Conservation (phyloP, 257 asterid genomes). For the Coffea canephora region DNA sequence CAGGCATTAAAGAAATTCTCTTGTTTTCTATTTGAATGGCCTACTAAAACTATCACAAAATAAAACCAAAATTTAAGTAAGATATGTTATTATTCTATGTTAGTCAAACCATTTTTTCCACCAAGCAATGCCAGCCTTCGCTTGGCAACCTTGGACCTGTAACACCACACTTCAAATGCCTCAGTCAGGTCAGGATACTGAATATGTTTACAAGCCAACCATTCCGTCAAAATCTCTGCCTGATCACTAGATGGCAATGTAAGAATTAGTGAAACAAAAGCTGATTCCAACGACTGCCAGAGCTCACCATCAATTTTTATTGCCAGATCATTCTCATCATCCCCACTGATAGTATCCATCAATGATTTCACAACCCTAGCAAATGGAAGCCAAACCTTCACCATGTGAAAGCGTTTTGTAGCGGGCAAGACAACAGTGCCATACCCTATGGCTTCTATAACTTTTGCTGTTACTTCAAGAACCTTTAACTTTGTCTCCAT, state of each 20-base stretch:
- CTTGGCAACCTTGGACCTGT: conserved; percentile 74
- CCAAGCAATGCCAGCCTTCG: conserved; percentile 54
- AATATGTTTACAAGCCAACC: conserved; percentile 56
- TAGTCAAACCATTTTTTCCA: conserved; percentile 32
- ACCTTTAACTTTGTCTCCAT: conserved; percentile 44
- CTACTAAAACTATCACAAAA: background rate
- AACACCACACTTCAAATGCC: conserved; percentile 94
- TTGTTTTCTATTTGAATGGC: background rate
- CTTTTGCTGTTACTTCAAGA: conserved; percentile 59
- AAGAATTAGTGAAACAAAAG: conserved; percentile 67
- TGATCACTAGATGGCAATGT: conserved; percentile 74
- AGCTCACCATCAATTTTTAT: conserved; percentile 54
- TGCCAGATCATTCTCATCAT: conserved; percentile 42
- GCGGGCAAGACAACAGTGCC: conserved; percentile 58
- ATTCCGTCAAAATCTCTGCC: conserved; percentile 69
- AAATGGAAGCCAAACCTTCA: conserved; percentile 71
- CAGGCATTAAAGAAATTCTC: background rate
- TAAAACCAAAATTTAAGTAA: background rate
- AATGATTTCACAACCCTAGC: conserved; percentile 48
- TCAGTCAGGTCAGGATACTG: conserved; percentile 80
- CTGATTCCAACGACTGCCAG: conserved; percentile 80
- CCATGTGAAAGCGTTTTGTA: conserved; percentile 45
- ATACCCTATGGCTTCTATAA: conserved; percentile 58
- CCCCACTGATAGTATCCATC: conserved; percentile 35
- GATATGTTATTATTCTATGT: conserved; percentile 31